phyloP scores from a whole-genome alignment of 495 filamentous ascomycete species.

The Tuber calosporum region DNA sequence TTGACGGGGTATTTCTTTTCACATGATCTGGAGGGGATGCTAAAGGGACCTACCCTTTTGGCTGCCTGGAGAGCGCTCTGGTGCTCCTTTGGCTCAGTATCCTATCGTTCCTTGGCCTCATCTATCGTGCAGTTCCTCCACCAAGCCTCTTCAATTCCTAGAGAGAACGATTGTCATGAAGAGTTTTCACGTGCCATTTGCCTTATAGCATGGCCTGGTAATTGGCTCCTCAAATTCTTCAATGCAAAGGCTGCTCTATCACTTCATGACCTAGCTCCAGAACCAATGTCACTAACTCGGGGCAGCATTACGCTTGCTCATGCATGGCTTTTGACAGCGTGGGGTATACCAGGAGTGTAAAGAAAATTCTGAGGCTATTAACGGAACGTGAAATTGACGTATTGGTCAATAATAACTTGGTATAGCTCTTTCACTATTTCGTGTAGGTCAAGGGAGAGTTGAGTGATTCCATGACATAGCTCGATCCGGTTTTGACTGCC shows the following conservation, averaged over 20 bases:
- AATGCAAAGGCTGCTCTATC: conserved; percentile 43
- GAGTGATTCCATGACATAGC: conserved; percentile 33
- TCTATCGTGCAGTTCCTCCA: conserved; percentile 79
- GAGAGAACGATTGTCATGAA: conserved; percentile 53
- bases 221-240: conserved; percentile 76
- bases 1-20: conserved; percentile 66
- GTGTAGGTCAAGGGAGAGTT: neutral
- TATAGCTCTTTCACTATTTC: neutral
- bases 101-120: conserved; percentile 73
- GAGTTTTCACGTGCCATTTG: conserved; percentile 62
- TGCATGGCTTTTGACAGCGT: conserved; percentile 91
- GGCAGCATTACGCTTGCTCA: conserved; percentile 77
- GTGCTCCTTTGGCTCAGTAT: conserved; percentile 87
- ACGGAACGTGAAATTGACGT: conserved; percentile 85
- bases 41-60: conserved; percentile 66
- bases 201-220: conserved; percentile 67
- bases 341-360: conserved; percentile 72
- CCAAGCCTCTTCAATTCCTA: conserved; percentile 65
- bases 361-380: conserved; percentile 84
- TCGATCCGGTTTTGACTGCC: conserved; percentile 84
- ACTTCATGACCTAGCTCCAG: neutral
- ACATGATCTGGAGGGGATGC: conserved; percentile 56
- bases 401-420: conserved; percentile 77
- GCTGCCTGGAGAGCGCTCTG: conserved; percentile 70
- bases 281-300: conserved; percentile 4